Conservation (phyloP, 2,329 filamentous ascomycete species). For the Curvularia sp. region DNA sequence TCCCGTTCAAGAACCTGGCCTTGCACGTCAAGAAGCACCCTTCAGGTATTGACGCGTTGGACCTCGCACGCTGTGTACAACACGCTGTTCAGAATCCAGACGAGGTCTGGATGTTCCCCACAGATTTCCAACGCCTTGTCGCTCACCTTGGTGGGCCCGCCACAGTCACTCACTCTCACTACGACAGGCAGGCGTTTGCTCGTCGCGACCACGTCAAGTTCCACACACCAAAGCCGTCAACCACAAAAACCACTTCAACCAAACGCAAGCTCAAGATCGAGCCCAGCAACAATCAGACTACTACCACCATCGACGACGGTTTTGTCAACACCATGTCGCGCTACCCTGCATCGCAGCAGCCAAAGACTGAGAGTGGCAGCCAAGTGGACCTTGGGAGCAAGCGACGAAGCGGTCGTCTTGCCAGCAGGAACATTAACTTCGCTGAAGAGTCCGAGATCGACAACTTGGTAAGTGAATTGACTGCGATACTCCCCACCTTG, state of each 20-base stretch:
- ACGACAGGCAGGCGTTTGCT: slow-evolving; percentile 27
- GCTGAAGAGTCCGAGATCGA: slow-evolving; percentile 13
- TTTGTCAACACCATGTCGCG: not conserved
- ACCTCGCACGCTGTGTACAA: slow-evolving; percentile 38
- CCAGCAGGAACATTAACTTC: slow-evolving; percentile 16
- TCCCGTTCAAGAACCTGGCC: slow-evolving; percentile 37
- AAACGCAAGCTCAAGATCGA: no score
- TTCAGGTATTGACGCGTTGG: slow-evolving; percentile 34
- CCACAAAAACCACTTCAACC: no score
- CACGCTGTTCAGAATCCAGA: slow-evolving; percentile 30
- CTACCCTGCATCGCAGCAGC: slow-evolving; percentile 6
- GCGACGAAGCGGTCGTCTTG: slow-evolving; percentile 21
- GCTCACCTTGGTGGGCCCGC: slow-evolving; percentile 27
- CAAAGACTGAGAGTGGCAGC: slow-evolving; percentile 3
- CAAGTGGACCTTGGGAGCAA: slow-evolving; percentile 2
- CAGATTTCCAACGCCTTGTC: slow-evolving; percentile 30
- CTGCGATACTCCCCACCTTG: not conserved
- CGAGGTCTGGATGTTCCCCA: slow-evolving; percentile 37
- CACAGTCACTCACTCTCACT: slow-evolving; percentile 24
- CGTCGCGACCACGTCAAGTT: slow-evolving; percentile 19
- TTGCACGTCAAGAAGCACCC: slow-evolving; percentile 33
- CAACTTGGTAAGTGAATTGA: slow-evolving; percentile 8
- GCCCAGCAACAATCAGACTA: not conserved
- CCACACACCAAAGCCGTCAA: slow-evolving; percentile 2
- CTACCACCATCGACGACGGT: not conserved